Percentiles rank a stretch among this genome's conserved stretches.
Conservation (phyloP, 129 eudicot genomes). For the Lonicera japonica region DNA sequence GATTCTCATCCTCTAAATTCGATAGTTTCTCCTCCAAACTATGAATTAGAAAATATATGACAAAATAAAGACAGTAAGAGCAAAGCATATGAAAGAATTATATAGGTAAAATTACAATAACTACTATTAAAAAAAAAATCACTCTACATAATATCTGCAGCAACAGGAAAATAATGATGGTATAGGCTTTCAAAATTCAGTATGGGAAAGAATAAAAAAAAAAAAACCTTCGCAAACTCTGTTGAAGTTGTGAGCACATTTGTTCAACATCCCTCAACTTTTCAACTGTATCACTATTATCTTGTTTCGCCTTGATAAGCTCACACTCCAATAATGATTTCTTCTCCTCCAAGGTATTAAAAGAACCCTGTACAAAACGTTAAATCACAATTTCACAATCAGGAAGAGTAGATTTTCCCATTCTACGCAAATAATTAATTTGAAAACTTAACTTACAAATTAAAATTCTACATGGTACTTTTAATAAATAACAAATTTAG, state of each 20-base stretch:
- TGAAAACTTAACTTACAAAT: not conserved
- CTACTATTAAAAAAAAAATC: no score
- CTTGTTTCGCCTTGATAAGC: slow-evolving; percentile 62
- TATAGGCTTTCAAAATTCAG: no score
- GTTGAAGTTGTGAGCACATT: slow-evolving; percentile 61
- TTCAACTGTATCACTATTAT: slow-evolving; percentile 40
- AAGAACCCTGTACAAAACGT: slow-evolving; percentile 52
- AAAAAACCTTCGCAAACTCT: slow-evolving; percentile 59
- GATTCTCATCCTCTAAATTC: slow-evolving; percentile 80
- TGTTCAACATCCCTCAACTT: slow-evolving; percentile 72
- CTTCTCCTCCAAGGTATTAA: slow-evolving; percentile 62
- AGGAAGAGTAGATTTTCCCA: not conserved
- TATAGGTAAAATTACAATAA: no score
- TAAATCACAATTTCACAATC: slow-evolving; percentile 5
- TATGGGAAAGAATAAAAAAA: not conserved
- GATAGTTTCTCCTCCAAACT: slow-evolving; percentile 87
- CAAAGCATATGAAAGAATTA: not conserved
- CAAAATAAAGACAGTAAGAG: not conserved
- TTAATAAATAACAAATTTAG: not conserved
- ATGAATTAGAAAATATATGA: slow-evolving; percentile 7
- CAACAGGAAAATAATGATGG: no score
- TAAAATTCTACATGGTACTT: not conserved
- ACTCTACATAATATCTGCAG: no score
- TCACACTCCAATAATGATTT: slow-evolving; percentile 56
- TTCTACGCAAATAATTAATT: not conserved